Evolutionary conservation across 1,139 yeast genomes (phyloP), one percentile per base, ranked within the genome.

Genomic region (Suzukiozyma palmioleophila): DNA sequence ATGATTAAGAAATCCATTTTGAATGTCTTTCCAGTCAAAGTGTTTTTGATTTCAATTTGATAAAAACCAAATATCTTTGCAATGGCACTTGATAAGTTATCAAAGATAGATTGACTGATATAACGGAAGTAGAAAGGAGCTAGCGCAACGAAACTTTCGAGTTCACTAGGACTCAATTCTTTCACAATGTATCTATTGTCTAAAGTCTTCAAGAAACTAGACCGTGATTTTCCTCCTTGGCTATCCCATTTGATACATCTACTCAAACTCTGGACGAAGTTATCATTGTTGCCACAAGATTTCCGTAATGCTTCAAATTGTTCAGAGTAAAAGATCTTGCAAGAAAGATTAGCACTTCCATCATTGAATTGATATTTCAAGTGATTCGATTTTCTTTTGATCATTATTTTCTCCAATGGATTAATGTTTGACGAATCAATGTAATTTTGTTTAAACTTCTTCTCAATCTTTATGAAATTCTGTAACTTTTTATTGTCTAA

Each of bases 71-170:
- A 88, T 30, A 94, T 84, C 60, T 94, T 92, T 3, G 96, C 97
- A 42, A 94, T 69, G 2, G 92, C 95, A 0, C 97, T 90, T 0
- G 97, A 96, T 51, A 94, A 72, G 35, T 92, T 95, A 60, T 92
- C 96, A 62, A 90, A 94, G 60, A 90, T 75, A 1, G 96, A 95
- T 58, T 92, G 96, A 7, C 96, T 84, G 81, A 90, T 89, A 60
- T 90, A 94, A 61, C 88, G 95, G 68, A 94, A 92, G 60, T 94
- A 94, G 47, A 90, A 87, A 9, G 98, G 97, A 0, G 98, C 97
- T 66, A 94, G 89, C 41, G 85, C 85, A 26, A 90, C 86, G 67
- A 94, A 92, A 15, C 97, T 89, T 49, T 92, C 98, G 41, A 92
- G 68, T 61, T 94, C 99, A 2, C 85, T 73, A 50, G 85, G 87